Conservation (phyloP, 2,329 filamentous ascomycete genomes). For the Xylariaceae sp. region DNA sequence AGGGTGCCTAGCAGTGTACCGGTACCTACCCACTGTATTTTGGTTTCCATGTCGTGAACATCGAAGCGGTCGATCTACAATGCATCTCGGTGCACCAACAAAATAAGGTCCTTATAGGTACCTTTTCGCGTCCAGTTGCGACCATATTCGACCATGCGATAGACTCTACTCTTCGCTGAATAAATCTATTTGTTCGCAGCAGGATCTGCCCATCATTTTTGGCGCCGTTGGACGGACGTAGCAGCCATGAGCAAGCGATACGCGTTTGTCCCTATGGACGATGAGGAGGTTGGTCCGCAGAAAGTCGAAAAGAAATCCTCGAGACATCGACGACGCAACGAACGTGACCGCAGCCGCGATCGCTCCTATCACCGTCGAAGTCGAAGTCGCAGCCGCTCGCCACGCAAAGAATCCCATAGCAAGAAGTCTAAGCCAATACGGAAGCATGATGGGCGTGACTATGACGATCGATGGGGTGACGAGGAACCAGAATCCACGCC, state of each 20-base stretch:
- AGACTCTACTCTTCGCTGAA: not conserved
- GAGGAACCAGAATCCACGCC: conserved; percentile 56
- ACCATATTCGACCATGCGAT: not conserved
- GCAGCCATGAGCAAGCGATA: conserved; percentile 55
- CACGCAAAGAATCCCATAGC: conserved; percentile 27
- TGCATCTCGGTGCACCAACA: not conserved
- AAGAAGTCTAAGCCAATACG: conserved; percentile 41
- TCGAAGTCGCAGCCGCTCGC: conserved; percentile 32
- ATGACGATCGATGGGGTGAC: conserved; percentile 78
- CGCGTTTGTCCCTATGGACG: conserved; percentile 64
- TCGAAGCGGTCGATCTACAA: too few species aligned
- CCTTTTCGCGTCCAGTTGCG: not conserved
- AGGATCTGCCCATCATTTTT: not conserved
- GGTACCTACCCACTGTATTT: too few species aligned
- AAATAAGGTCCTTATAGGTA: not conserved
- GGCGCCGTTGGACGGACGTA: not conserved
- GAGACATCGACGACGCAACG: conserved; percentile 34
- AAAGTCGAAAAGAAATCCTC: conserved; percentile 43
- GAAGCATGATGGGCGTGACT: conserved; percentile 47
- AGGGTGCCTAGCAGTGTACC: too few species aligned
- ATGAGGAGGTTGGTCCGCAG: conserved; percentile 54
- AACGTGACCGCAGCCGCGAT: conserved; percentile 9
- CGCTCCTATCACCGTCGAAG: conserved; percentile 23
- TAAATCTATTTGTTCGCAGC: not conserved
- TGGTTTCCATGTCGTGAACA: too few species aligned